A percentile compares a stretch with the other conserved stretches of the same genome.
These are phyloP conservation scores for Papiliotrema terrestris DNA, from an alignment of 1,284 basidiomycete species.

Conservation along the genomic window DNA sequence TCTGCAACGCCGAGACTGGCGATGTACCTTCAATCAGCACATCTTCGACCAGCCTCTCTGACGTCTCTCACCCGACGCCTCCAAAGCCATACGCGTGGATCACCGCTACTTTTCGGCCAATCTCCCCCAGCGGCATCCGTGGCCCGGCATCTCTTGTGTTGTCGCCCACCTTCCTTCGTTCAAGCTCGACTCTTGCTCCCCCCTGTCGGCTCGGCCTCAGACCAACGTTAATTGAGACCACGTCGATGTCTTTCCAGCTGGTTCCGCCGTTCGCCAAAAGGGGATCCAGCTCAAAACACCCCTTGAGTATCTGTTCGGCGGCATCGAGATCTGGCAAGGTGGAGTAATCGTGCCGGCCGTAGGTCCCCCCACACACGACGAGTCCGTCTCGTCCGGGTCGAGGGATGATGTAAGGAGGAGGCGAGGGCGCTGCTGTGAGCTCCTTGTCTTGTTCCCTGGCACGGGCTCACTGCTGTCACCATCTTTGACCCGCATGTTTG, in stretches of 20 bases:
- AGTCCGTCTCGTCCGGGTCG: slow-evolving; percentile 44
- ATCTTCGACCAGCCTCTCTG: not conserved
- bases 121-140: not conserved
- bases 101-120: slow-evolving; percentile 52
- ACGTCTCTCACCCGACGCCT: slow-evolving; percentile 32
- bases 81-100: slow-evolving; percentile 68
- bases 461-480: not conserved
- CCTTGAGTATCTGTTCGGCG: slow-evolving; percentile 43
- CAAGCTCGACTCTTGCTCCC: slow-evolving; percentile 65
- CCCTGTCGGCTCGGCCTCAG: slow-evolving; percentile 65
- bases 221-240: slow-evolving; percentile 63
- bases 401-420: slow-evolving; percentile 48
- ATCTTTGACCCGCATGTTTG: not conserved
- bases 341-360: slow-evolving; percentile 37
- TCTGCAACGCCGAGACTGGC: slow-evolving; percentile 42
- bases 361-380: slow-evolving; percentile 46
- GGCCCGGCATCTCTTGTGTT: slow-evolving; percentile 4
- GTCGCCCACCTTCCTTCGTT: slow-evolving; percentile 52
- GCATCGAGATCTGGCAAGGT: slow-evolving; percentile 30
- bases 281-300: slow-evolving; percentile 44
- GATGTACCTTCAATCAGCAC: slow-evolving; percentile 33
- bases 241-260: slow-evolving; percentile 48
- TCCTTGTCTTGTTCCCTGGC: not conserved
- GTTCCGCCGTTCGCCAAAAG: slow-evolving; percentile 34
- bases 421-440: not conserved